Evolutionary conservation across 2,329 filamentous ascomycete species (phyloP).

Genomic region (Exophiala phaeomuriformis): DNA sequence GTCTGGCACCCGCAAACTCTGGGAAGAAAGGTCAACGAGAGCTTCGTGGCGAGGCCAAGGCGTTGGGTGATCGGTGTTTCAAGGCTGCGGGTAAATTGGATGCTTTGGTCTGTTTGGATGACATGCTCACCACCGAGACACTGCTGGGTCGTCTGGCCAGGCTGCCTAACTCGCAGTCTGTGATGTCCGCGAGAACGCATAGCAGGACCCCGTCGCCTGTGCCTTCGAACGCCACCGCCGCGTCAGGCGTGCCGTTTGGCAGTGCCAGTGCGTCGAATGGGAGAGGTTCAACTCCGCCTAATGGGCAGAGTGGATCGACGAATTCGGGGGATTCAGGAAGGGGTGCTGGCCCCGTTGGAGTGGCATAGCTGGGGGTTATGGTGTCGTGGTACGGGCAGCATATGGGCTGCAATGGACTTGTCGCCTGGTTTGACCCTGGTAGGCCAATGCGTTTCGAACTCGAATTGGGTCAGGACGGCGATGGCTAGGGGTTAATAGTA

Average conservation of each 20-base stretch:
- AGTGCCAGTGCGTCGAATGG: not conserved
- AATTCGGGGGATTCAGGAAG: not conserved
- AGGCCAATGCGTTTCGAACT: not conserved
- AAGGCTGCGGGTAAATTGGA: slow-evolving; percentile 1
- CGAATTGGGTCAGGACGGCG: no score
- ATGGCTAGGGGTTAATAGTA: no score
- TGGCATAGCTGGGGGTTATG: not conserved
- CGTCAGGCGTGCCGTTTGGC: not conserved
- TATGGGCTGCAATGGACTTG: no score
- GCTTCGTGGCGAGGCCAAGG: not conserved
- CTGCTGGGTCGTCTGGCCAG: not conserved
- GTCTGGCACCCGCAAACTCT: not conserved
- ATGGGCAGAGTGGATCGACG: not conserved
- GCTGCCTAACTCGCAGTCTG: not conserved
- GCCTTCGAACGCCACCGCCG: not conserved
- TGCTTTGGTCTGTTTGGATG: not conserved
- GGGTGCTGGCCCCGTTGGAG: not conserved
- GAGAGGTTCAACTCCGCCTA: not conserved
- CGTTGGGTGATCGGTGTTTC: not conserved
- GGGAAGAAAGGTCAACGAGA: not conserved
- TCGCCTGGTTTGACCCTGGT: not conserved
- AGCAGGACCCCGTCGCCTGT: not conserved
- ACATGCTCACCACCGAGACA: not conserved
- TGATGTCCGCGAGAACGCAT: not conserved
- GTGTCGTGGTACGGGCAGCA: not conserved